A percentile compares a stretch with the other conserved stretches of the same genome.
phyloP scores from a whole-genome alignment of 2,329 filamentous ascomycete species.

The Colletotrichum ledebouriae region DNA sequence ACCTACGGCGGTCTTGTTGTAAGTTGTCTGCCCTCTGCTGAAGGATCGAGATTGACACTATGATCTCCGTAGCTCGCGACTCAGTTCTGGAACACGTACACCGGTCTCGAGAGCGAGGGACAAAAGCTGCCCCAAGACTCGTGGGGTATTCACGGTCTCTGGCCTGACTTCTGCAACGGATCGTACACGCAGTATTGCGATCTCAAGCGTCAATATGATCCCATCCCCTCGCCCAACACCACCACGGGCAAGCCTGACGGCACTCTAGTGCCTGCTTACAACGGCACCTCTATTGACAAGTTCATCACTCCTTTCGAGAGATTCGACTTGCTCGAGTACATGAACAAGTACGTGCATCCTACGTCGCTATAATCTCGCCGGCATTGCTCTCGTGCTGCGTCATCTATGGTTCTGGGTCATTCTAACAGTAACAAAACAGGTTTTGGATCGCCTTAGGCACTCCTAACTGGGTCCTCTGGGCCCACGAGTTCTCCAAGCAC shows the following conservation, averaged over 20 bases:
- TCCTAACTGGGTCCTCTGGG: slow-evolving; percentile 73
- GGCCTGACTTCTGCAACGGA: slow-evolving; percentile 66
- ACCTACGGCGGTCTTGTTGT: slow-evolving; percentile 73
- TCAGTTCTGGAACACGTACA: slow-evolving; percentile 76
- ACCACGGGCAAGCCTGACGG: slow-evolving; percentile 69
- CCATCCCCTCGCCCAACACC: slow-evolving; percentile 71
- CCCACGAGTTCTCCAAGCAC: slow-evolving; percentile 77
- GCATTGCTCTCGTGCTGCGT: too few relatives aligned
- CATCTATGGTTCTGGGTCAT: not conserved
- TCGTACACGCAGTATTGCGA: slow-evolving; percentile 78
- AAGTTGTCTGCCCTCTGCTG: slow-evolving; percentile 38
- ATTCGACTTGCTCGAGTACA: slow-evolving; percentile 72
- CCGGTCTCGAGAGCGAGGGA: slow-evolving; percentile 68
- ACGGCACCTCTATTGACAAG: slow-evolving; percentile 67
- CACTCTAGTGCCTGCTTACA: slow-evolving; percentile 69
- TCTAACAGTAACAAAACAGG: slow-evolving; percentile 48
- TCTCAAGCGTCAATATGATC: slow-evolving; percentile 74
- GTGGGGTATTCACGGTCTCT: slow-evolving; percentile 73
- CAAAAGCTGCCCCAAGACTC: slow-evolving; percentile 69
- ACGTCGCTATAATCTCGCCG: not conserved
- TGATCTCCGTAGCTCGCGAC: slow-evolving; percentile 60
- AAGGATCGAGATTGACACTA: not conserved
- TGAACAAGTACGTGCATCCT: slow-evolving; percentile 64
- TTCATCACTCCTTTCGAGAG: slow-evolving; percentile 71
- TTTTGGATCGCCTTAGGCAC: slow-evolving; percentile 70